These are phyloP conservation scores for Cicer cuneatum DNA, from an alignment of 306 rosid genomes.

Conservation along the genomic window DNA sequence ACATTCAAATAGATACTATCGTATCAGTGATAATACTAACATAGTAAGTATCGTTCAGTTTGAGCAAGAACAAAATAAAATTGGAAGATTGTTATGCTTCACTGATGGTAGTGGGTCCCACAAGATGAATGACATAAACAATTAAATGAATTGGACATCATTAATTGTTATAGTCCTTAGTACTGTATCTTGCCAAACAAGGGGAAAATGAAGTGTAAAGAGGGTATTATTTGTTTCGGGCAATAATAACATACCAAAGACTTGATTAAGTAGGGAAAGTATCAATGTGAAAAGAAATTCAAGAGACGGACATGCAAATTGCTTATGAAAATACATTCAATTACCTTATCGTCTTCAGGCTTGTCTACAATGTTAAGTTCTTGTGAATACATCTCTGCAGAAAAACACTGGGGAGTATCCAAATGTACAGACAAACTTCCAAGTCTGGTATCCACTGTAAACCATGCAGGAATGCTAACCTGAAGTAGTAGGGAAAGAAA, in stretches of 20 bases:
- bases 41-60: conserved; percentile 31
- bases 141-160: conserved; percentile 17
- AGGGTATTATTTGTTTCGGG: conserved; percentile 11
- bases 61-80: conserved; percentile 14
- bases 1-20: neutral
- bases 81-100: conserved; percentile 25
- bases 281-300: conserved; percentile 12
- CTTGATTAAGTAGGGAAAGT: conserved; percentile 14
- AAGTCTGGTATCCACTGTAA: conserved; percentile 94
- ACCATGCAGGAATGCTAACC: conserved; percentile 99
- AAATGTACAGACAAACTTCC: conserved; percentile 96
- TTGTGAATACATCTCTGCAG: conserved; percentile 95
- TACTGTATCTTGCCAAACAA: neutral
- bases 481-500: conserved; percentile 53
- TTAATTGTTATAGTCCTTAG: neutral
- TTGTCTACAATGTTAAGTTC: conserved; percentile 90
- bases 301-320: conserved; percentile 30
- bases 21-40: conserved; percentile 14
- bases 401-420: conserved; percentile 98
- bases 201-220: neutral
- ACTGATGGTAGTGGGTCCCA: conserved; percentile 16
- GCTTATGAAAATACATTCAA: conserved; percentile 18
- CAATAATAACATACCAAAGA: conserved; percentile 7
- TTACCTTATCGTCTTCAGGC: conserved; percentile 98
- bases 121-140: conserved; percentile 31